Conservation (phyloP, 2,329 filamentous ascomycete genomes). For the Pseudocercospora ulei region DNA sequence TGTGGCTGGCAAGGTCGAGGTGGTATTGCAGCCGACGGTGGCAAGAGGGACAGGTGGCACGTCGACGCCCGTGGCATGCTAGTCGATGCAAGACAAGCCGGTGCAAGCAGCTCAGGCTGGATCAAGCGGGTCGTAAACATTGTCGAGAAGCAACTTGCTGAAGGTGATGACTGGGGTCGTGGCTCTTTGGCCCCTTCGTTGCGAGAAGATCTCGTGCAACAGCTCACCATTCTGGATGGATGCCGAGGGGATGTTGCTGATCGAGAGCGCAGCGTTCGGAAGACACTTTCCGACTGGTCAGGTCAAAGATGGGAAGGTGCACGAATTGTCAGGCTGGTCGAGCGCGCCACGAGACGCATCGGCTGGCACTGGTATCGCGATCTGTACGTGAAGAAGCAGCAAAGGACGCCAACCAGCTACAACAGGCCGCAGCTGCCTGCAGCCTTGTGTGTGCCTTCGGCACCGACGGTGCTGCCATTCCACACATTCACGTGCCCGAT, state of each 20-base stretch:
- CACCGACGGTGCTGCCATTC: slow-evolving; percentile 90
- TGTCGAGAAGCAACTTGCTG: slow-evolving; percentile 74
- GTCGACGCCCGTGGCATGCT: slow-evolving; percentile 78
- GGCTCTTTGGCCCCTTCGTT: slow-evolving; percentile 50
- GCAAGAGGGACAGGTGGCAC: slow-evolving; percentile 80
- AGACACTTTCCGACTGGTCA: slow-evolving; percentile 48
- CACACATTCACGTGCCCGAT: slow-evolving; percentile 95
- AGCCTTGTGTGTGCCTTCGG: slow-evolving; percentile 66
- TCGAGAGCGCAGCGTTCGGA: slow-evolving; percentile 34
- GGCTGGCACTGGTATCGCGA: slow-evolving; percentile 85
- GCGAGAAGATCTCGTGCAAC: slow-evolving; percentile 39
- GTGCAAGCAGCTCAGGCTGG: slow-evolving; percentile 60
- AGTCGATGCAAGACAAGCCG: slow-evolving; percentile 56
- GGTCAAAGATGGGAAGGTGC: slow-evolving; percentile 80
- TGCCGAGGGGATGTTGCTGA: slow-evolving; percentile 31
- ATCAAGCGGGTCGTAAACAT: slow-evolving; percentile 86
- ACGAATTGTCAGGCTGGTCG: slow-evolving; percentile 68
- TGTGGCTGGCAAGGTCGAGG: slow-evolving; percentile 89
- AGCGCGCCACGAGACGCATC: slow-evolving; percentile 68
- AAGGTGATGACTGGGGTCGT: slow-evolving; percentile 77
- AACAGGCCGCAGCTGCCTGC: slow-evolving; percentile 62
- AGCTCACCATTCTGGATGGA: slow-evolving; percentile 37
- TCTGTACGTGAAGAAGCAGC: slow-evolving; percentile 54
- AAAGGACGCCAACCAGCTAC: slow-evolving; percentile 53
- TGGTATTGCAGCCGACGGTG: slow-evolving; percentile 64